Base-by-base conservation (phyloP, 139 green algal genomes). In the Mesotaenium endlicherianum region DNA sequence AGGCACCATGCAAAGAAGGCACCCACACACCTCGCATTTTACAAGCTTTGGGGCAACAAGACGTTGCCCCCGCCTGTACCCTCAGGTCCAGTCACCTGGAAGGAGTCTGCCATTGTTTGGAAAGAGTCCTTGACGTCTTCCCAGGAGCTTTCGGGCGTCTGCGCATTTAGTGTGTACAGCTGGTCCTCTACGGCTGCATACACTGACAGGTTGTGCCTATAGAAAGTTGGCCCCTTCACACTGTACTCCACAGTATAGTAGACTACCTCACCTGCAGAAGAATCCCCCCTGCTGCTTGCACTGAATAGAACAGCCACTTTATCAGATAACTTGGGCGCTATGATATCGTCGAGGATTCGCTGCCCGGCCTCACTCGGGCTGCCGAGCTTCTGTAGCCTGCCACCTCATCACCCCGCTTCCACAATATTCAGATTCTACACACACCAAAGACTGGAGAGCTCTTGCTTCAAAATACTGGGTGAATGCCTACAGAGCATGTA, bases 201-300 rank as follows among this genome's bases (percentile, higher is more conserved):
- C 1, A 95, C 93, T 0, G 91, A 90, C 1, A 97, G 47, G 85
- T 97, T 97, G 87, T 97, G 94, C 0, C 94, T 82, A 55, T 86
- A 94, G 67, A 93, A 97, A 0, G 40, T 72, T 0, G 88, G 82
- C 0, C 70, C 71, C 16, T 86, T 70, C 0, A 97, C 88, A 1
- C 88, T 97, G 82, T 94, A 97, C 84, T 97, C 93, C 44, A 94
- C 42, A 3, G 64, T 91, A 71, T 95, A 97, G 79, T 95, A 96
- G 30, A 92, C 58, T 14, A 89, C 71, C 5, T 83, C 88, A 44
- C 5, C 50, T n/a, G n/a, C n/a, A n/a, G n/a, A n/a, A n/a, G n/a
- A n/a, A 43, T 38, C 59, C 87, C 64, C 83, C 79, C 47, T 77
- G 49, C 20, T n/a, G 59, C 38, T 47, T 38, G 93, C 89, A 1